Conservation (phyloP, 1,139 yeast species). For the Tardiomyces digboiensis region DNA sequence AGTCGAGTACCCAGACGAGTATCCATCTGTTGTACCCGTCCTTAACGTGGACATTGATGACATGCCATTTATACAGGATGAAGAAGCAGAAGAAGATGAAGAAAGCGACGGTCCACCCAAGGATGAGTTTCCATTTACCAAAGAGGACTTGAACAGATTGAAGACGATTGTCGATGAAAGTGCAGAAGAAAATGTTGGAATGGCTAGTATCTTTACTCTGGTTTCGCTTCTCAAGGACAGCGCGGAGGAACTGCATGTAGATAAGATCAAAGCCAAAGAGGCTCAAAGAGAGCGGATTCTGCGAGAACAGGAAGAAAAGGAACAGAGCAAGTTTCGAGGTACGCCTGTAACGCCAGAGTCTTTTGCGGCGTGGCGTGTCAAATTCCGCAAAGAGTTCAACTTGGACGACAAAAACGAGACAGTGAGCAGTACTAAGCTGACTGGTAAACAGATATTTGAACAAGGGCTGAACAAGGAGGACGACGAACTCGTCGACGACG, state of each 20-base stretch:
- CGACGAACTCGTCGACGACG: constrained; percentile 37
- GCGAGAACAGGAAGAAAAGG: constrained; percentile 49
- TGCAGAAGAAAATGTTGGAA: constrained; percentile 70
- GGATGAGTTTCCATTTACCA: constrained; percentile 25
- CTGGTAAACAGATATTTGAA: constrained; percentile 87
- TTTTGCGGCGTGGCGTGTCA: constrained; percentile 58
- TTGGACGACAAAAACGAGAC: constrained; percentile 44
- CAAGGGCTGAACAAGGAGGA: constrained; percentile 68
- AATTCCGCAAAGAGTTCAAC: constrained; percentile 45
- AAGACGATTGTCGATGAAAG: constrained; percentile 33
- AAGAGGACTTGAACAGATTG: constrained; percentile 32
- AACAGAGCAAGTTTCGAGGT: constrained; percentile 65
- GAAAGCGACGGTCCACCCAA: constrained; percentile 36
- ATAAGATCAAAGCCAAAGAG: constrained; percentile 48
- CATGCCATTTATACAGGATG: constrained; percentile 21
- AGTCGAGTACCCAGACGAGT: constrained; percentile 59
- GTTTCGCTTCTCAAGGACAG: constrained; percentile 70
- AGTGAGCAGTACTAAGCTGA: constrained; percentile 46
- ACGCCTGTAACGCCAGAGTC: constrained; percentile 72
- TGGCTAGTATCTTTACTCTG: constrained; percentile 79
- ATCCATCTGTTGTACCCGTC: constrained; percentile 63
- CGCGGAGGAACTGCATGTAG: constrained; percentile 56
- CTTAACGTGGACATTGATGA: constrained; percentile 35
- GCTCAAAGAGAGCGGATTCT: constrained; percentile 44
- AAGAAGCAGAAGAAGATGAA: constrained; percentile 30